A percentile compares a stretch with the other conserved stretches of the same genome.
phyloP scores from a whole-genome alignment of 495 filamentous ascomycete species.

The Neurospora sp. region DNA sequence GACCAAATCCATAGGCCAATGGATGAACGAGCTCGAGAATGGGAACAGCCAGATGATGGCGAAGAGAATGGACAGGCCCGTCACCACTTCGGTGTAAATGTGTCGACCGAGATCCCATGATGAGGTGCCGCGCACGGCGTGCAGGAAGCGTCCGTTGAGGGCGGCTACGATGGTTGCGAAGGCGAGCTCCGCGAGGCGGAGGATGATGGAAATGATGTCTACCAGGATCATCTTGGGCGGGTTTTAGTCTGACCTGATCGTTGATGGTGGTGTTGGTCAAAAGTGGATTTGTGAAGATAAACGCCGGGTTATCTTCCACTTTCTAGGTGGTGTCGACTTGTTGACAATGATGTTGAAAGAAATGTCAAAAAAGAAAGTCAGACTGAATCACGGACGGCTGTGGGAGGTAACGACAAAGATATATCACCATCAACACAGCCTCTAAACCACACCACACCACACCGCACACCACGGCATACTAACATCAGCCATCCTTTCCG shows the following conservation, averaged over 20 bases:
- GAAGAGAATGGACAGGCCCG: constrained; percentile 35
- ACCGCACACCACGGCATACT: not conserved
- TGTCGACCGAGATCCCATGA: constrained; percentile 32
- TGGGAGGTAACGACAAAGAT: not conserved
- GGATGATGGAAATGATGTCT: constrained; percentile 30
- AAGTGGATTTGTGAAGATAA: too few species aligned
- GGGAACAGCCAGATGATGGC: constrained; percentile 40
- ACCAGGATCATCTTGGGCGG: constrained; percentile 25
- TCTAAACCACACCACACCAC: not conserved
- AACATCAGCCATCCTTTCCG: not conserved
- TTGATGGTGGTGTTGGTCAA: not conserved
- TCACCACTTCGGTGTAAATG: constrained; percentile 40
- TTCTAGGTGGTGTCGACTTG: not conserved
- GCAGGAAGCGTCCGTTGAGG: constrained; percentile 36
- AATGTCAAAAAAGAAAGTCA: not conserved
- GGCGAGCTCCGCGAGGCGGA: constrained; percentile 36
- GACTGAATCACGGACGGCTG: not conserved
- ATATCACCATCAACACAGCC: not conserved
- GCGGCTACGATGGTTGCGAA: constrained; percentile 39
- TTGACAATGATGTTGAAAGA: not conserved
- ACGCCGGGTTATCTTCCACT: not conserved
- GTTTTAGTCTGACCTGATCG: not conserved
- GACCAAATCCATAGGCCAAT: constrained; percentile 45
- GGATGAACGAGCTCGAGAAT: constrained; percentile 32
- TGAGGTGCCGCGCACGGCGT: constrained; percentile 16